A percentile compares a stretch with the other conserved stretches of the same genome.
These are phyloP conservation scores for Cynara cardunculus DNA, from an alignment of 129 eudicot species.

Conservation along the genomic window DNA sequence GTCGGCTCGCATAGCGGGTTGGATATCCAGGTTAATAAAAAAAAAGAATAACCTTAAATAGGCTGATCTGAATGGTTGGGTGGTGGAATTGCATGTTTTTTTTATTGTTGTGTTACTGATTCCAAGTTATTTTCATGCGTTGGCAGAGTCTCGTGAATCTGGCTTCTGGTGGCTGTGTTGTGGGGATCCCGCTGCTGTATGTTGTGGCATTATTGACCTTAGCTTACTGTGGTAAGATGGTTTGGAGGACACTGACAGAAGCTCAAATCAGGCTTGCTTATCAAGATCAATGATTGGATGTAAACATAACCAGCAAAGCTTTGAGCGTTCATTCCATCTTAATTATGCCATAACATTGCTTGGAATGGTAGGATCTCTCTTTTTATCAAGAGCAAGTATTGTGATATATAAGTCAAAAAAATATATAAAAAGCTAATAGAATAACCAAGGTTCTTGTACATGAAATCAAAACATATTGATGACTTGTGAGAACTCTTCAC, in stretches of 20 bases:
- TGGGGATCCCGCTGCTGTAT: conserved; percentile 76
- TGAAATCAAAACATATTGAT: no score
- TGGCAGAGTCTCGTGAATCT: conserved; percentile 79
- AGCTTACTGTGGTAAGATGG: conserved; percentile 78
- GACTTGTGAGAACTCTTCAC: no score
- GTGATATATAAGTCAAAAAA: no score
- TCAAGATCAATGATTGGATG: conserved; percentile 17
- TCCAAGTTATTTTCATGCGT: background rate
- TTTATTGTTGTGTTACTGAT: background rate
- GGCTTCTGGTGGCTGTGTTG: conserved; percentile 69
- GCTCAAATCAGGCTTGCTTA: conserved; percentile 36
- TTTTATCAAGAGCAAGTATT: background rate
- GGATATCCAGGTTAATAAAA: no score
- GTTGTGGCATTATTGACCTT: conserved; percentile 53
- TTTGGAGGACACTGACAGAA: conserved; percentile 72
- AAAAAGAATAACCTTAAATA: background rate
- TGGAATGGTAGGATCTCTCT: background rate
- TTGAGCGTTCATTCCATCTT: background rate
- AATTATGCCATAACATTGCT: background rate
- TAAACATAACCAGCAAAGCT: conserved; percentile 1
- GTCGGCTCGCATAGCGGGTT: no score
- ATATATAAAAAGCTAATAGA: no score
- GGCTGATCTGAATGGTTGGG: background rate
- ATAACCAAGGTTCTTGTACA: no score
- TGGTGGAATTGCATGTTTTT: background rate